Percentiles rank a stretch among this genome's conserved stretches.
Conservation (phyloP, 352 stramenopile genomes). For the Phytophthora palmivora region DNA sequence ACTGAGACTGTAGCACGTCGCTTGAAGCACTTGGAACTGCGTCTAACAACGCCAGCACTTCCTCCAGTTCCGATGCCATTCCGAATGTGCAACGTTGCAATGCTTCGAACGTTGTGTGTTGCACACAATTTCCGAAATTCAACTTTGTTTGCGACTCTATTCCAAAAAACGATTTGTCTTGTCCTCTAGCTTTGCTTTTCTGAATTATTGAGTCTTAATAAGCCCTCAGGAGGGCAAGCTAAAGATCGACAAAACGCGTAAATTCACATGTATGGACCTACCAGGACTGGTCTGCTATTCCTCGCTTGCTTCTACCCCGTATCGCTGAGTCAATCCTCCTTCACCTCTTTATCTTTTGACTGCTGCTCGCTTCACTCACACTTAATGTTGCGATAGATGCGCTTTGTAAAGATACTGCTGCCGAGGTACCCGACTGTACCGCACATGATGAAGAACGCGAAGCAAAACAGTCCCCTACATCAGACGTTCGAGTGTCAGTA, state of each 20-base stretch:
- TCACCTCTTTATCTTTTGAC: conserved; percentile 16
- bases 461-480: conserved; percentile 90
- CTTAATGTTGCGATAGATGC: conserved; percentile 97
- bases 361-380: conserved; percentile 80
- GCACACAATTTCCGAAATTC: no score
- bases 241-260: no score
- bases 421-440: conserved; percentile 92
- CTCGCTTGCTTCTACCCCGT: conserved; percentile 10
- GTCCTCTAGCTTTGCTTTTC: no score
- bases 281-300: background rate
- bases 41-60: conserved; percentile 22
- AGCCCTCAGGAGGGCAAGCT: conserved; percentile 11
- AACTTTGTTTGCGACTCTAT: no score
- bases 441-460: conserved; percentile 94
- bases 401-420: conserved; percentile 93
- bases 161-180: no score
- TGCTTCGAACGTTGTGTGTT: no score
- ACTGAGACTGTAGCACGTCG: background rate
- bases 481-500: background rate
- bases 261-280: conserved; percentile 22
- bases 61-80: conserved; percentile 19
- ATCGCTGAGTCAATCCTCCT: conserved; percentile 22
- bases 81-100: no score
- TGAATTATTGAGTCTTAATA: conserved; percentile 25
- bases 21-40: background rate